These are phyloP conservation scores for Pseudomassariella vexata DNA, from an alignment of 2,329 filamentous ascomycete species.

Conservation along the genomic window DNA sequence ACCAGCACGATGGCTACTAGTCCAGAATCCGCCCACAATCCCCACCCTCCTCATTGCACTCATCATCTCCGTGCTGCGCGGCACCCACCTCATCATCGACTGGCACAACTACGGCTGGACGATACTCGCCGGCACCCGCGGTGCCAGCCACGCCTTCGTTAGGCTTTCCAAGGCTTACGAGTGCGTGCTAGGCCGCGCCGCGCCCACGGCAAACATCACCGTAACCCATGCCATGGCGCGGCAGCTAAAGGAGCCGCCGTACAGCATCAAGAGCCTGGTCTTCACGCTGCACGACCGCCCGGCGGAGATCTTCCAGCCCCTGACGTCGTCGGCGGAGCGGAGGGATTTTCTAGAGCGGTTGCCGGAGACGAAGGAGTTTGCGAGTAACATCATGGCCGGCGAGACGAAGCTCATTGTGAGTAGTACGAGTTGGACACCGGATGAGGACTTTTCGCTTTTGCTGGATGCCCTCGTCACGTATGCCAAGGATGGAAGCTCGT, in stretches of 20 bases:
- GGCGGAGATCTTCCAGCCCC: slow-evolving; percentile 72
- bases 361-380: slow-evolving; percentile 56
- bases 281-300: slow-evolving; percentile 82
- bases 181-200: slow-evolving; percentile 59
- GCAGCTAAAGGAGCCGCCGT: slow-evolving; percentile 59
- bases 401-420: slow-evolving; percentile 71
- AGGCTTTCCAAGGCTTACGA: slow-evolving; percentile 74
- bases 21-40: slow-evolving; percentile 94
- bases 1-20: slow-evolving; percentile 78
- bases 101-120: slow-evolving; percentile 99
- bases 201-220: slow-evolving; percentile 69
- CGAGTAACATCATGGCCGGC: slow-evolving; percentile 51
- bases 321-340: slow-evolving; percentile 41
- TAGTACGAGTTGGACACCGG: slow-evolving; percentile 94
- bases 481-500: slow-evolving; percentile 41
- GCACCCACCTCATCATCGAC: slow-evolving; percentile 81
- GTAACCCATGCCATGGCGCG: slow-evolving; percentile 86
- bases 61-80: slow-evolving; percentile 67
- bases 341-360: slow-evolving; percentile 58
- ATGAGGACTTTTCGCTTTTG: slow-evolving; percentile 89
- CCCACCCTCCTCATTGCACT: slow-evolving; percentile 77
- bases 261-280: slow-evolving; percentile 58
- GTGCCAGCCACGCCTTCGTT: slow-evolving; percentile 66
- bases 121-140: slow-evolving; percentile 64
- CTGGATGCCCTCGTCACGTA: slow-evolving; percentile 77